Base-by-base conservation (phyloP, 2,329 filamentous ascomycete genomes). In the Colletotrichum sp. region DNA sequence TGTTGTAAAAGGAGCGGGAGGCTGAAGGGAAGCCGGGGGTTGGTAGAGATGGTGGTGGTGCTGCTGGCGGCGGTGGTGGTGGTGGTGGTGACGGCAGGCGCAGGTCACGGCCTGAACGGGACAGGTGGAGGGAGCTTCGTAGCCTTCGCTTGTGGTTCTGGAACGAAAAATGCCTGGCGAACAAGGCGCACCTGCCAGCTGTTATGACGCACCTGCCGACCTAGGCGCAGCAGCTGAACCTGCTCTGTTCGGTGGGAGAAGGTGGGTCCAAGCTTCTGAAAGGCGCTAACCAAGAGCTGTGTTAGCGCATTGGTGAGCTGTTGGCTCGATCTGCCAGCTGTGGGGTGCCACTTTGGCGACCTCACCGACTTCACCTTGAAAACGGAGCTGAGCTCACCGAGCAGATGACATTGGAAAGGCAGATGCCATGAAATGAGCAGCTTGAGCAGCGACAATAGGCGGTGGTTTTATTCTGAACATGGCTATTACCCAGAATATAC, bases 1-100 rank as follows among this genome's bases (percentile, higher is more conserved):
- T 39, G 55, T 67, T 55, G 39, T 64, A 64, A 68, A 60, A 72
- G 72, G 68, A 65, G n/a, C 57, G 71, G 61, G 30, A 67, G 55
- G 61, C 66, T 55, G 72, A 22, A 52, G 66, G 66, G 32, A 36
- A 48, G 36, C 55, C 30, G 22, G 66, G 28, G 68, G 68, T 36
- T 55, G 61, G 68, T 48, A 32, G 25, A 22, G 65, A 44, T 67
- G 27, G 36, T n/a, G 57, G 25, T 44, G 61, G 4, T 71, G 44
- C n/a, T 61, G 36, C 16, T 39, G 36, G 36, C 16, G 39, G 39
- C 16, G 44, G 59, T 13, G 44, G 44, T 22, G 36, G 36, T 22
- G 36, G 36, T 39, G 44, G 44, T 48, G 44, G 44, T 48, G n/a
- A 48, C 44, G 44, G 44, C 44, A 48, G 44, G 44, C 44, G 44